These are phyloP conservation scores for Hypoxylon sp. DNA, from an alignment of 2,329 filamentous ascomycete species.

Conservation along the genomic window DNA sequence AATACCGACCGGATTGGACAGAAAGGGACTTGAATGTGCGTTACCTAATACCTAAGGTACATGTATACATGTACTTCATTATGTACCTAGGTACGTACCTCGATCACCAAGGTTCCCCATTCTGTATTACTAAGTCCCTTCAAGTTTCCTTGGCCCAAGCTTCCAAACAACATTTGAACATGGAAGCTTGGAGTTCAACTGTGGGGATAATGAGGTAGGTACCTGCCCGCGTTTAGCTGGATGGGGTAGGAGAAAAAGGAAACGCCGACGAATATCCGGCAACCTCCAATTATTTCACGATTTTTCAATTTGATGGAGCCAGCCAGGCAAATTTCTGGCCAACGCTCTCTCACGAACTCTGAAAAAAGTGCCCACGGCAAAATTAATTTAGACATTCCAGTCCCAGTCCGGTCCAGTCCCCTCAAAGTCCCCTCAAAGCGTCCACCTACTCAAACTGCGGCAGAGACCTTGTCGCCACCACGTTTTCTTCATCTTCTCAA, in stretches of 20 bases:
- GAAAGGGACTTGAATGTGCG: too few relatives aligned
- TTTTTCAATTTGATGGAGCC: conserved; percentile 36
- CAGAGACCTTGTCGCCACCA: conserved; percentile 28
- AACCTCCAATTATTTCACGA: conserved; percentile 37
- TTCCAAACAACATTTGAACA: neutral
- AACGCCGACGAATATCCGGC: conserved; percentile 43
- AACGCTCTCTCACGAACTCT: conserved; percentile 24
- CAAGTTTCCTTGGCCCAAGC: neutral
- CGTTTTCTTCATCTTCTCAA: conserved; percentile 11
- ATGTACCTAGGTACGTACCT: too few relatives aligned
- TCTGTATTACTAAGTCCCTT: neutral
- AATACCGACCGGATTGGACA: too few relatives aligned
- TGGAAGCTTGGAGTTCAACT: neutral
- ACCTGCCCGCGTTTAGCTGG: neutral
- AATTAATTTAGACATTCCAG: conserved; percentile 43
- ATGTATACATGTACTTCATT: neutral
- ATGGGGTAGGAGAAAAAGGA: conserved; percentile 28
- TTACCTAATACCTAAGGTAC: too few relatives aligned
- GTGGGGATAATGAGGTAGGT: neutral
- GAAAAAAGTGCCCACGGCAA: conserved; percentile 38
- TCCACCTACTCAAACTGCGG: conserved; percentile 4
- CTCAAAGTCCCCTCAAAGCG: conserved; percentile 4
- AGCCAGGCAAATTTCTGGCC: conserved; percentile 20
- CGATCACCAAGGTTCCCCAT: neutral
- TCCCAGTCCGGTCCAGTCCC: conserved; percentile 34